These are phyloP conservation scores for Neckera pumila DNA, from an alignment of 225 moss, liverwort and hornwort genomes.

Conservation along the genomic window DNA sequence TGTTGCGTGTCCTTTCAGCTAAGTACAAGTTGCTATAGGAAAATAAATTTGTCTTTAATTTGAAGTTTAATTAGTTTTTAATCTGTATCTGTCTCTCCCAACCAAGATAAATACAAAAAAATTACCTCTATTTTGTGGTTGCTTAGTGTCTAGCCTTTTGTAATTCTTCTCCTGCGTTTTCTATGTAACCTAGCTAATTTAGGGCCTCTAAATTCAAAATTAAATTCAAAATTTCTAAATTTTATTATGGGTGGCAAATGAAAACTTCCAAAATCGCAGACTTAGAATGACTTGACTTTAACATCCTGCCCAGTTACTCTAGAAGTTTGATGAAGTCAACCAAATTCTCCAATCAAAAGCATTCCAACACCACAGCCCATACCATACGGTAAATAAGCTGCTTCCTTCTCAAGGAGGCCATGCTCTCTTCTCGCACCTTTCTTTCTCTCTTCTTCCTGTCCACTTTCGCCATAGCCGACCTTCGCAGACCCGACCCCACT, in stretches of 20 bases:
- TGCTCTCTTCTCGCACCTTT: background rate
- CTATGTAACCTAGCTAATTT: background rate
- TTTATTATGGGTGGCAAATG: too few species aligned
- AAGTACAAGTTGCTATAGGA: background rate
- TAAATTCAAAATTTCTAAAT: background rate
- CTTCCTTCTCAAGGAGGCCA: background rate
- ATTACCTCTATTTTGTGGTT: too few species aligned
- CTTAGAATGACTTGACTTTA: background rate
- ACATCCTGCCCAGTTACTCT: fast-evolving
- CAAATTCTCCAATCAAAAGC: background rate
- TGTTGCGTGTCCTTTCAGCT: fast-evolving
- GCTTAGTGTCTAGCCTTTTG: too few species aligned
- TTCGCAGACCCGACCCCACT: background rate
- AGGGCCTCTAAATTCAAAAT: background rate
- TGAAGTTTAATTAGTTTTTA: too few species aligned
- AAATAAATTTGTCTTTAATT: too few species aligned
- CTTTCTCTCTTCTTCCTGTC: too few species aligned
- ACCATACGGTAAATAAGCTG: background rate
- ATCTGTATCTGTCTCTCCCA: fast-evolving
- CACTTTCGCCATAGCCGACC: background rate
- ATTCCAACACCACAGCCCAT: background rate
- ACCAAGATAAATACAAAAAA: too few species aligned
- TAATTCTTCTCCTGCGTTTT: too few species aligned
- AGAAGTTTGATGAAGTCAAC: background rate
- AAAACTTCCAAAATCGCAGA: background rate